Evolutionary conservation across 768 basidiomycete genomes (phyloP).

Genomic region (Lactifluus echinatus): DNA sequence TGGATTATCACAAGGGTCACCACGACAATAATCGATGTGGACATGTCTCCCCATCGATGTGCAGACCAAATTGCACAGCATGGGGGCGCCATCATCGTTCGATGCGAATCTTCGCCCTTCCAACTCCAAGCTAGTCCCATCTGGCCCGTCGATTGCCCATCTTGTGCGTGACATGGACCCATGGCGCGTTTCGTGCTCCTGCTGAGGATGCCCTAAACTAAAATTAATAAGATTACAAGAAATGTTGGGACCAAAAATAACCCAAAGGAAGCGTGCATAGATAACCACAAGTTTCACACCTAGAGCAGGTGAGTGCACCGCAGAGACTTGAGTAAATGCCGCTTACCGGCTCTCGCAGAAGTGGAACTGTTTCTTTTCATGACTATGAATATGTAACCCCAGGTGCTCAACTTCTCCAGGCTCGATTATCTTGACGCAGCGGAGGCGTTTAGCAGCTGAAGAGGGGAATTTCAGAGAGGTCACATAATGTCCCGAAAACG

Average conservation of each 20-base stretch:
- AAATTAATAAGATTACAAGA: neutral
- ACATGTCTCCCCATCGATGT: conserved; percentile 47
- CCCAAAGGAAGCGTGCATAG: conserved; percentile 50
- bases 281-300: conserved; percentile 49
- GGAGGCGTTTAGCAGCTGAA: conserved; percentile 43
- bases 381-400: conserved; percentile 44
- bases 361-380: conserved; percentile 39
- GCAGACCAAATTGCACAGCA: conserved; percentile 58
- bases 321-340: neutral
- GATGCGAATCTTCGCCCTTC: conserved; percentile 47
- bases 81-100: conserved; percentile 50
- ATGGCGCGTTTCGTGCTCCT: conserved; percentile 54
- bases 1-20: conserved; percentile 34
- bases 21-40: conserved; percentile 50
- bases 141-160: conserved; percentile 49
- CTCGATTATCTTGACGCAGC: conserved; percentile 41
- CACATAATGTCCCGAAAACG: neutral
- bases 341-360: conserved; percentile 43
- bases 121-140: conserved; percentile 42
- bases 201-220: conserved; percentile 44
- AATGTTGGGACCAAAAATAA: conserved; percentile 23
- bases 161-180: conserved; percentile 53
- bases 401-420: conserved; percentile 34
- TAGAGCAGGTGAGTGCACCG: conserved; percentile 21
- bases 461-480: neutral